These are phyloP conservation scores for Ceratonia siliqua DNA, from an alignment of 306 rosid genomes.

Conservation along the genomic window DNA sequence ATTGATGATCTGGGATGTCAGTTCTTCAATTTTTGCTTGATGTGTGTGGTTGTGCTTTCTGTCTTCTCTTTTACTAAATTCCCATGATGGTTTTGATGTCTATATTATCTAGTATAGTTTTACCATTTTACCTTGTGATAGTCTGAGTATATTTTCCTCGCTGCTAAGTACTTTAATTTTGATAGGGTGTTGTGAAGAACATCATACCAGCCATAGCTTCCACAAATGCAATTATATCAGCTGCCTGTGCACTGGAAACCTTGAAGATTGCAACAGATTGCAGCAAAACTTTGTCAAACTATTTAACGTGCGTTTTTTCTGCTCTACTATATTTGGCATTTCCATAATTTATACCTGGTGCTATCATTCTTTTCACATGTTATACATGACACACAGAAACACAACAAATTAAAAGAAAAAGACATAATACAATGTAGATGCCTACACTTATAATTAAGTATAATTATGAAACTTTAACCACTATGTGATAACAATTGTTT, in stretches of 20 bases:
- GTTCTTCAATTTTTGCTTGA: constrained; percentile 17
- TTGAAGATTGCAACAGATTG: constrained; percentile 89
- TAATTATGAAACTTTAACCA: background rate
- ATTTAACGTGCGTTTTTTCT: constrained; percentile 61
- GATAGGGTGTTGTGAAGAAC: constrained; percentile 96
- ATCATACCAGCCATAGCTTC: constrained; percentile 97
- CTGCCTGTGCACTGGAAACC: constrained; percentile 92
- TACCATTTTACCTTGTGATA: background rate
- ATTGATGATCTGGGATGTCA: constrained; percentile 14
- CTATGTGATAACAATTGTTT: too few relatives aligned
- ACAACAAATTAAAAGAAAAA: background rate
- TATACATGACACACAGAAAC: background rate
- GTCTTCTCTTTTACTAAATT: constrained; percentile 4
- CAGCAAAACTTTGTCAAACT: constrained; percentile 94
- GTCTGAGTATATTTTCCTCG: constrained; percentile 6
- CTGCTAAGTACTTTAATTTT: constrained; percentile 28
- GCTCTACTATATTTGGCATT: constrained; percentile 5
- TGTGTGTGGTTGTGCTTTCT: background rate
- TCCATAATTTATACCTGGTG: background rate
- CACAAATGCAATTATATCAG: constrained; percentile 96
- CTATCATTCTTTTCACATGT: background rate
- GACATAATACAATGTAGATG: background rate
- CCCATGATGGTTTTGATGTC: background rate
- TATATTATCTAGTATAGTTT: too few relatives aligned
- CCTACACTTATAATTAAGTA: background rate